phyloP scores from a whole-genome alignment of 2,329 filamentous ascomycete genomes.

The Trichoderma aggressivum region DNA sequence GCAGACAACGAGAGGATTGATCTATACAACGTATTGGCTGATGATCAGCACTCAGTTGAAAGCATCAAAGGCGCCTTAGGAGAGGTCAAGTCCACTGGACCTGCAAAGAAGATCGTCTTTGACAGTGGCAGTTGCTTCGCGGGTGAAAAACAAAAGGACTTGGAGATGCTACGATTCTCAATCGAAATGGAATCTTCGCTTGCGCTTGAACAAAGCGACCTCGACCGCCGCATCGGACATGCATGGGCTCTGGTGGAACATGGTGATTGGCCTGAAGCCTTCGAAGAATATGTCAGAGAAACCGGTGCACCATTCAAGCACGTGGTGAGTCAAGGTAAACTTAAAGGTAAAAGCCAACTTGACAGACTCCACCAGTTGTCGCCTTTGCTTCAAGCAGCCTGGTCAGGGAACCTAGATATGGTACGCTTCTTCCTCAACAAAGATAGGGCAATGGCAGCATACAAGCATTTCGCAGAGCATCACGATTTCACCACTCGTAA shows the following conservation, averaged over 20 bases:
- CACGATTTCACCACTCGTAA: not conserved
- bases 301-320: slow-evolving; percentile 1
- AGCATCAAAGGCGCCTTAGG: not conserved
- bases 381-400: not conserved
- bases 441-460: not conserved
- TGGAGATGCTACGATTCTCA: not conserved
- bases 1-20: not conserved
- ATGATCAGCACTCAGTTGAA: not conserved
- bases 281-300: not conserved
- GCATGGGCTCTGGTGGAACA: not conserved
- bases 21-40: not conserved
- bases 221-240: not conserved
- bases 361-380: not conserved
- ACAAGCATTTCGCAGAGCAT: not conserved
- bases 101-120: not conserved
- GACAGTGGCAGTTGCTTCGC: not conserved
- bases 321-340: not conserved
- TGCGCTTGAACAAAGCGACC: not conserved
- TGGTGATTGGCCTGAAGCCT: not conserved
- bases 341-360: not conserved
- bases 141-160: not conserved
- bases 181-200: not conserved
- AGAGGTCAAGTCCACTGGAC: not conserved
- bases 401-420: not conserved
- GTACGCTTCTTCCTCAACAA: not conserved